phyloP scores from a whole-genome alignment of 1,284 basidiomycete species.

The Mrakiaceae sp. region DNA sequence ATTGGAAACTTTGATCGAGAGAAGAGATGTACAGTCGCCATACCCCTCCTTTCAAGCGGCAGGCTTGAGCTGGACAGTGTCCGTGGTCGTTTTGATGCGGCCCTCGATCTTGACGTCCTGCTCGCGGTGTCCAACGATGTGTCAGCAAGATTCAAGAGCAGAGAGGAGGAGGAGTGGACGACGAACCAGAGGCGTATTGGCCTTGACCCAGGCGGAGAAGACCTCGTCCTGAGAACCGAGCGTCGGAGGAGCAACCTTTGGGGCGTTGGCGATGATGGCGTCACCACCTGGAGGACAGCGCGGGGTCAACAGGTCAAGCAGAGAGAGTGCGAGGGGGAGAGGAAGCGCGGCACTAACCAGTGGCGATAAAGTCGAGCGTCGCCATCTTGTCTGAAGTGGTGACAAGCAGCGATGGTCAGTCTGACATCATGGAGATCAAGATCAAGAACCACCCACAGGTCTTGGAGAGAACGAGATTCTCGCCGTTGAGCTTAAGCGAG shows the following conservation, averaged over 20 bases:
- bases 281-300: conserved; percentile 26
- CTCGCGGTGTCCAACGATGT: too few relatives aligned
- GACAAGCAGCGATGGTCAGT: too few relatives aligned
- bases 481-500: conserved; percentile 27
- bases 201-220: conserved; percentile 29
- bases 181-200: conserved; percentile 15
- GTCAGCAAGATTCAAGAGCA: too few relatives aligned
- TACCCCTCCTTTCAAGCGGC: too few relatives aligned
- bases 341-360: conserved; percentile 20
- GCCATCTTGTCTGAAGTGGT: background rate
- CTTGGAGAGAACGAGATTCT: conserved; percentile 19
- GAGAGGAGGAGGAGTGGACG: too few relatives aligned
- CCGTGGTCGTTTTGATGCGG: conserved; percentile 20
- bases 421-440: background rate
- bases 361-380: conserved; percentile 30
- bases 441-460: conserved; percentile 19
- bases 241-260: conserved; percentile 24
- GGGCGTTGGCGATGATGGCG: conserved; percentile 24
- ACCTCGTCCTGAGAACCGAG: conserved; percentile 35
- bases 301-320: background rate
- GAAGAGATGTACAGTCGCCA: too few relatives aligned
- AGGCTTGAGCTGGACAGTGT: conserved; percentile 8
- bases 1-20: too few relatives aligned
- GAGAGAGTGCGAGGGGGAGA: background rate
- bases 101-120: conserved; percentile 17